Base-by-base conservation (phyloP, 441 rosid genomes). In the Erysimum cheiri region DNA sequence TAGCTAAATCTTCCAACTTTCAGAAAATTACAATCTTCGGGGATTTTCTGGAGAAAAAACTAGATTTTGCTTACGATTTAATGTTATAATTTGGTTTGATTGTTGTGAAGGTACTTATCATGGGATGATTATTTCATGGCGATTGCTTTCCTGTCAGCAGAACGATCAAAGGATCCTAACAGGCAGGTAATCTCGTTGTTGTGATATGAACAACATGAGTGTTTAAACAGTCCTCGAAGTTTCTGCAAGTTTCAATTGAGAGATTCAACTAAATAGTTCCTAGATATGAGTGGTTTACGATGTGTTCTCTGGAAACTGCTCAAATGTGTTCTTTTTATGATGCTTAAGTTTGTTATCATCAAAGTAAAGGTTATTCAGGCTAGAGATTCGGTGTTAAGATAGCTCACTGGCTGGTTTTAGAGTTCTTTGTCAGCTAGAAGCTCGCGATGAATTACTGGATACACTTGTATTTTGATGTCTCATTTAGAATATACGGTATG, bases 121-220 rank as follows among this genome's bases (percentile, higher is more conserved):
- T 91, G 98, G 97, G 98, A 94, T 74, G 98, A 94, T 85, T 94
- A 94, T 73, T 94, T 94, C 72, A 94, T 94, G 98, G 88, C 98
- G 48, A 82, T 91, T 74, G 98, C 96, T 7, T 89, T 94, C 72
- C 66, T 91, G 17, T 88, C 97, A 5, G 96, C 97, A 6, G 84
- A 94, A 73, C 73, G 98, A 67, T 94, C 98, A 69, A 94, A 94
- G 79, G 98, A 94, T 81, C 96, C 97, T 15, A 88, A 94, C 84
- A 89, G 97, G 84, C 97, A 94, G 96, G 98, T 93, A 55, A 32
- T 46, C 75, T 58, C 5, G 10, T 39, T 56, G 8, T 64, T 37
- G 19, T 0, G 1, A 6, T 56, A 35, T 36, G 26, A 24, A 40
- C 37, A 69, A 3, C 6, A 44, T 24, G 37, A 62, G 61, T 28